Evolutionary conservation across 139 green algal species (phyloP), one percentile per base, ranked within the genome.

Genomic region (Protoeuglena noctilucae): DNA sequence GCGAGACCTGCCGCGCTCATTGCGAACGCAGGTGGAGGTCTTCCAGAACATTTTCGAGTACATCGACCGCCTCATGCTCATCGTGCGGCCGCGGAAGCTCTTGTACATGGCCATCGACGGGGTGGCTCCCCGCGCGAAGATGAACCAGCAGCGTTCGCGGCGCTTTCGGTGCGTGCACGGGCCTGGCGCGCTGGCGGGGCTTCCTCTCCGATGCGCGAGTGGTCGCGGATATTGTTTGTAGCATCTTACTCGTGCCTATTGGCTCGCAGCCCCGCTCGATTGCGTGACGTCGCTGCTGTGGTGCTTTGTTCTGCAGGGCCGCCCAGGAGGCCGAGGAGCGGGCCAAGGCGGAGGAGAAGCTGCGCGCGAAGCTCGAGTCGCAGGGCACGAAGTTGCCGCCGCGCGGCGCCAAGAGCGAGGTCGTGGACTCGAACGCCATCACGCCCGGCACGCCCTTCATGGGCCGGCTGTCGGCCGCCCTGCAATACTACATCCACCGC

Each of bases 21-120:
- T n/a, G n/a, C n/a, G n/a, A n/a, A n/a, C n/a, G n/a, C n/a, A n/a
- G n/a, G n/a, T n/a, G 16, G 89, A 96, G 79, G 86, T 97, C n/a
- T 99, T 98, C 64, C 48, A 84, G 34, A 73, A 74, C 64, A 97
- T 99, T 54, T 97, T 98, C 73, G 91, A 94, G 57, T 98, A 98
- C 81, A 99, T 99, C 56, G 92, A 99, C 73, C 80, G 88, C 51
- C 73, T 99, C 22, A 93, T 99, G 60, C 58, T 57, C 51, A 96
- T 99, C 40, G 81, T 98, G 28, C 74, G 92, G n/a, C 92, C 92
- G 0, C 71, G 92, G 53, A 88, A 92, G 58, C 51, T 99, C 45
- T 68, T 99, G 5, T 97, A 92, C 75, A 94, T 99, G 86, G 92
- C 89, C 41, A 99, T 99, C 56, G 90, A 97, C 63, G 92, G 92